Evolutionary conservation across 352 stramenopile species (phyloP), one percentile per base, ranked within the genome.

Genomic region (Phytophthora pseudosyringae): DNA sequence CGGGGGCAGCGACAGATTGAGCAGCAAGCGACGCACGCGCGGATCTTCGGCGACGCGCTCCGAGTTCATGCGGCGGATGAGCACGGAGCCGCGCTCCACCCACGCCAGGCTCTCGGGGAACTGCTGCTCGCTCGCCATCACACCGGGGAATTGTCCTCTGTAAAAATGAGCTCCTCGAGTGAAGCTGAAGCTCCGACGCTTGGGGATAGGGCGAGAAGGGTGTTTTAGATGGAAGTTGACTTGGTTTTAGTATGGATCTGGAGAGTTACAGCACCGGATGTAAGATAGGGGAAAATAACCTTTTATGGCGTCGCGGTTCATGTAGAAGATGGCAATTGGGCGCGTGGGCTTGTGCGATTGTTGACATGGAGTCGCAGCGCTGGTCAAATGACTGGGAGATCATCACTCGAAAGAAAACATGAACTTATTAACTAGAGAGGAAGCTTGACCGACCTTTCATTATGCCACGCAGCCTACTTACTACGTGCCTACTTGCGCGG

Each of bases 41-140:
- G 85, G 85, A 59, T 95, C 88, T 67, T 95, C 86, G 7, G 88
- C 88, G 39, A 96, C 79, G 35, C 88, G 84, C 71, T 96, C 88
- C 44, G 87, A 93, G 62, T 96, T 96, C 82, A 96, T 96, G 71
- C 88, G 86, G 21, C 88, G 84, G 52, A 96, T 88, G 45, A 96
- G 76, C 51, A 86, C 80, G 4, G 88, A 93, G 45, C 88, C 88
- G 51, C 88, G 86, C 63, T 96, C 88, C 31, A 92, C 76, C 86
- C 88, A 94, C 50, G 80, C 76, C 29, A 93, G 59, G 36, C 67
- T 81, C 51, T 59, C 38, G 13, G 78, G 80, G 56, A 90, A 88
- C 40, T 39, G 36, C 41, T 58, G 31, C 21, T 67, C 55, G 36
- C 35, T 64, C 10, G 40, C 52, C 51, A 64, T 71, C 8, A 9